These are phyloP conservation scores for Lecanicillium sp. DNA, from an alignment of 2,329 filamentous ascomycete species.

Conservation along the genomic window DNA sequence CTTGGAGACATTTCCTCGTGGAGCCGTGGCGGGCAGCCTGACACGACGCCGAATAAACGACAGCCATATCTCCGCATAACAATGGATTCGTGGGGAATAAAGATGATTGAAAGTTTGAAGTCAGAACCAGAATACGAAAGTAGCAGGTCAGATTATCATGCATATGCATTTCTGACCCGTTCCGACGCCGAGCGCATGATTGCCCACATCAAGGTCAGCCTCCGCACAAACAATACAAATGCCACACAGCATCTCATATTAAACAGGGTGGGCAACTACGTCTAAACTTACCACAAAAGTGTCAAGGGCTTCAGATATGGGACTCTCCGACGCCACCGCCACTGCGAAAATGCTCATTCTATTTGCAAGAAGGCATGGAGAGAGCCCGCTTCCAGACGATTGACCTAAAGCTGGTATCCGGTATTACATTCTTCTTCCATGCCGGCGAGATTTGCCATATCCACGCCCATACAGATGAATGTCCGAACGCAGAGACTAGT, in stretches of 20 bases:
- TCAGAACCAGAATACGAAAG: background rate
- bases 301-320: background rate
- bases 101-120: background rate
- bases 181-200: background rate
- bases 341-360: background rate
- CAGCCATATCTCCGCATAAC: background rate
- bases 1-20: background rate
- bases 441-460: background rate
- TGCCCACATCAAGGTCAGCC: background rate
- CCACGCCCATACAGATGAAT: background rate
- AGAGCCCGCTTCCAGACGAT: background rate
- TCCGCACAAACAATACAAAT: background rate
- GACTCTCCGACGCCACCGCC: background rate
- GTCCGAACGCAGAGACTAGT: background rate
- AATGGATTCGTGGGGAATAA: background rate
- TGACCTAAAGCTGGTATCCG: background rate
- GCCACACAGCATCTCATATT: background rate
- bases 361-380: background rate
- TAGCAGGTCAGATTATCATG: background rate
- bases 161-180: background rate
- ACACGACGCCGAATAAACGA: background rate
- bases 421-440: background rate
- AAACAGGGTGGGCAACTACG: background rate
- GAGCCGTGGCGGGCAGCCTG: background rate
- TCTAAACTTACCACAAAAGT: background rate